phyloP scores from a whole-genome alignment of 257 asterid genomes.

The Dorcoceras hygrometricum region DNA sequence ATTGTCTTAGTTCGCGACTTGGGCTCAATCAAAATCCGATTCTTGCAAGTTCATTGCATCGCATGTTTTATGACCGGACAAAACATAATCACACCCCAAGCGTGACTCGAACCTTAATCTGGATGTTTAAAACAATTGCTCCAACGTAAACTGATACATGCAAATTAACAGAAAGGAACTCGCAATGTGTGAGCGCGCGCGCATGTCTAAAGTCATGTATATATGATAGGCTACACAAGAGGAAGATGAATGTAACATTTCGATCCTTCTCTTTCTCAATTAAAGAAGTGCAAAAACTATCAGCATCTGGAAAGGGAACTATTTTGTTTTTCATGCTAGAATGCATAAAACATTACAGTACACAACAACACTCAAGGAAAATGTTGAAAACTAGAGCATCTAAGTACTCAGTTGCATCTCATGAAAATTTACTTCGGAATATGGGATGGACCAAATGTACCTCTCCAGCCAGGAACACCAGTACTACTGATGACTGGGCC shows the following conservation, averaged over 20 bases:
- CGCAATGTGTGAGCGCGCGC: not conserved
- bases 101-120: too few species aligned
- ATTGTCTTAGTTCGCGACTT: too few species aligned
- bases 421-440: constrained; percentile 30
- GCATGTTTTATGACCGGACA: too few species aligned
- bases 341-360: not conserved
- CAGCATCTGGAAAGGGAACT: too few species aligned
- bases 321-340: not conserved
- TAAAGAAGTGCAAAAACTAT: too few species aligned
- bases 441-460: constrained; percentile 36
- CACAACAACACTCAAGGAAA: not conserved
- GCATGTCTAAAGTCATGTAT: not conserved
- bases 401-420: constrained; percentile 8
- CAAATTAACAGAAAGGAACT: too few species aligned
- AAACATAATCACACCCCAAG: too few species aligned
- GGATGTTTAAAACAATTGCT: too few species aligned
- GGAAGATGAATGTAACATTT: not conserved
- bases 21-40: too few species aligned
- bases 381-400: not conserved
- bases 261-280: not conserved
- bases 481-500: constrained; percentile 20
- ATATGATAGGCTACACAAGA: not conserved
- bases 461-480: constrained; percentile 34
- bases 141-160: too few species aligned
- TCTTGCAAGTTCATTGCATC: too few species aligned